phyloP scores from a whole-genome alignment of 2,329 filamentous ascomycete genomes.

The Cladosporium sp. region DNA sequence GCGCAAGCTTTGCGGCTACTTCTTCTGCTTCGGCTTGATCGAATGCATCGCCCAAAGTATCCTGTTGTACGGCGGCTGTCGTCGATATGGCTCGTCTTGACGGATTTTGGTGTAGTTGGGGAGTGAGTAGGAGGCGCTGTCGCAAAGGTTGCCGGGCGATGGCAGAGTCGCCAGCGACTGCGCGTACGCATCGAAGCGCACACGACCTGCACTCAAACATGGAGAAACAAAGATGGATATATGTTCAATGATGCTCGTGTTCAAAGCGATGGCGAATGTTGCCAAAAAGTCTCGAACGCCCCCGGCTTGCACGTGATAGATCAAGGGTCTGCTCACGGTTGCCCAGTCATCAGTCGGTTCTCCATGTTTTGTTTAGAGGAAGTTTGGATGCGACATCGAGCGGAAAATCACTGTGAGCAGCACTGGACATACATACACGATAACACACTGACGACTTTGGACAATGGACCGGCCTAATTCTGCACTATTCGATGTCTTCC shows the following conservation, averaged over 20 bases:
- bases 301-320: neutral
- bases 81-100: conserved; percentile 2
- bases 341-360: neutral
- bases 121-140: conserved; percentile 23
- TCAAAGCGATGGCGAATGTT: neutral
- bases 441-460: neutral
- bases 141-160: conserved; percentile 14
- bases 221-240: conserved; percentile 3
- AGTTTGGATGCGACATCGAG: neutral
- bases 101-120: conserved; percentile 14
- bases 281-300: neutral
- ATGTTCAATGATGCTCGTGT: neutral
- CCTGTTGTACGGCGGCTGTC: neutral
- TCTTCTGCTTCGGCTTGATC: neutral
- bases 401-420: neutral
- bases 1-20: neutral
- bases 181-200: conserved; percentile 40
- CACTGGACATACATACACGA: too few species aligned
- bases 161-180: conserved; percentile 33
- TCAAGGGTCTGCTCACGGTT: neutral
- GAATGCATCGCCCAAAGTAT: neutral
- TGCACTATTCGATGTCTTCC: conserved; percentile 82
- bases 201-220: conserved; percentile 46
- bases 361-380: neutral
- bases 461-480: conserved; percentile 14